phyloP scores from a whole-genome alignment of 805 yeast genomes.

The Metschnikowia peoriensis region DNA sequence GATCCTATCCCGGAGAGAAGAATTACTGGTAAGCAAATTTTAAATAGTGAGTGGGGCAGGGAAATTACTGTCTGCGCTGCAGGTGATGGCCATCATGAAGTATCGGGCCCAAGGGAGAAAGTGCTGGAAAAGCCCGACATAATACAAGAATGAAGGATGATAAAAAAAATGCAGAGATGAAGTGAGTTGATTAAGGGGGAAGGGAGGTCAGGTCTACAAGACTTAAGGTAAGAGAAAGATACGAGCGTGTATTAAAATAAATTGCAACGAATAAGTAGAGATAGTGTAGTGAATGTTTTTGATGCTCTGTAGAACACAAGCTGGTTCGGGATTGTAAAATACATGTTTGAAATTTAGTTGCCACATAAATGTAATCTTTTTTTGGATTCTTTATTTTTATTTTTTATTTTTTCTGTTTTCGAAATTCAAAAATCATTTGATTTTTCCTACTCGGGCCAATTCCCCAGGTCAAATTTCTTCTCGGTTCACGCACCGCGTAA shows the following conservation, averaged over 20 bases:
- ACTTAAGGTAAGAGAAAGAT: background rate
- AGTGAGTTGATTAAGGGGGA: background rate
- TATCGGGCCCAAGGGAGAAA: background rate
- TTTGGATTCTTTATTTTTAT: background rate
- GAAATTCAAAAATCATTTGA: background rate
- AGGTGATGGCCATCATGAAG: conserved; percentile 38
- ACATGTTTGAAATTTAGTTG: too few relatives aligned
- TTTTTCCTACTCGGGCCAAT: background rate
- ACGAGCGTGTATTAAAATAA: background rate
- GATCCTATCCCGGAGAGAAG: conserved; percentile 90
- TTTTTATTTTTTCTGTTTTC: background rate
- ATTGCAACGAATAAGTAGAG: background rate
- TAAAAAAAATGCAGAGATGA: background rate
- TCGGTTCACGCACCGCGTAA: conserved; percentile 3
- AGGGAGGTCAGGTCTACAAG: background rate
- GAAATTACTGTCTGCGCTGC: conserved; percentile 79
- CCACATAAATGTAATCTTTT: background rate
- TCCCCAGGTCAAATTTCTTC: background rate
- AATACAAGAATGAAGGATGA: background rate
- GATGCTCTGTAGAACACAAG: background rate
- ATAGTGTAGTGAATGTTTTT: background rate
- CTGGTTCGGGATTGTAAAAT: background rate
- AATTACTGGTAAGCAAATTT: conserved; percentile 81
- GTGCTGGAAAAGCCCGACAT: conserved; percentile 1
- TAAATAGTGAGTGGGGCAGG: conserved; percentile 95